These are phyloP conservation scores for Haematococcus lacustris DNA, from an alignment of 139 green algal genomes.

Conservation along the genomic window DNA sequence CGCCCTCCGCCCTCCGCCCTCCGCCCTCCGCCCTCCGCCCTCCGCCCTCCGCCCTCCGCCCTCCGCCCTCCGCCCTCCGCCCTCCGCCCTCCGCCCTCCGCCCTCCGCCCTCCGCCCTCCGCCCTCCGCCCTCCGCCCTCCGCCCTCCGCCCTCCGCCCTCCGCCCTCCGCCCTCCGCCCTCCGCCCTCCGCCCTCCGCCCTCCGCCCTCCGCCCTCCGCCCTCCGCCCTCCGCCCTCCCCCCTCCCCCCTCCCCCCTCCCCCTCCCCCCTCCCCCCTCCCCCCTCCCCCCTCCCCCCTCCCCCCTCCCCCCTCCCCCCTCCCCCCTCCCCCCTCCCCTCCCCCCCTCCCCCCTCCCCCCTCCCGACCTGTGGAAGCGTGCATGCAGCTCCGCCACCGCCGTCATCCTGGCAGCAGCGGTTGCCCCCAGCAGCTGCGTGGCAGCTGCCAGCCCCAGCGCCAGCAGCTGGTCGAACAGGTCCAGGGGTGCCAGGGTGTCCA, in stretches of 20 bases:
- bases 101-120: not conserved
- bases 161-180: not conserved
- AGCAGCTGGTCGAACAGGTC: conserved; percentile 56
- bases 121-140: not conserved
- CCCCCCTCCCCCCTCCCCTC: not conserved
- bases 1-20: not conserved
- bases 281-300: not conserved
- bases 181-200: not conserved
- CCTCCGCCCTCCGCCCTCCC: too few species aligned
- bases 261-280: too few species aligned
- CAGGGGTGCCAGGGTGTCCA: conserved; percentile 59
- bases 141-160: not conserved
- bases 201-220: not conserved
- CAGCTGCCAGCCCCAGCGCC: conserved; percentile 31
- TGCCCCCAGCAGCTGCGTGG: conserved; percentile 39
- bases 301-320: not conserved
- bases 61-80: not conserved
- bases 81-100: not conserved
- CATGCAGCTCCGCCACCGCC: conserved; percentile 28
- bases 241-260: too few species aligned
- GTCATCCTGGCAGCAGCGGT: conserved; percentile 33
- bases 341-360: not conserved
- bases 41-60: not conserved
- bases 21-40: not conserved
- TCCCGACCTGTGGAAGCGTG: conserved; percentile 21